Evolutionary conservation across 306 rosid genomes (phyloP), one percentile per base, ranked within the genome.

Genomic region (Vachellia collinsii): DNA sequence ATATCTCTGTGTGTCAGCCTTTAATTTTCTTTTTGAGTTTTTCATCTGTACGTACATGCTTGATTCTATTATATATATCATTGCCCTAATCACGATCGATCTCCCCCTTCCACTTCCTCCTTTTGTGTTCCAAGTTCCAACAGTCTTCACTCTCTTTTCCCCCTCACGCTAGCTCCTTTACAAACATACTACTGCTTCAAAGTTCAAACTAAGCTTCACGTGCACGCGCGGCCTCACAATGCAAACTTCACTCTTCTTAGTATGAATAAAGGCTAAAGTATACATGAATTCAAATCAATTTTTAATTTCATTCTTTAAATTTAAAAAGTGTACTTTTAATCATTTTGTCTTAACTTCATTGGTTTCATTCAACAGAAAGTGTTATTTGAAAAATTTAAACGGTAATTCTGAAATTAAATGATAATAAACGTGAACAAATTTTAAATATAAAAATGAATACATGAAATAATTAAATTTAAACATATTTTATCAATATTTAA

Each of bases 81-180:
- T 88, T 86, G 68, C 86, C 90, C 74, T 61, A 85, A 89, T 88
- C 86, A 89, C 91, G 16, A 58, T 23, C 65, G 5, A 56, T 22
- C 47, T 7, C 10, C 44, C 44, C 44, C 44, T 41, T 41, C 61
- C n/a, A 7, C 17, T 6, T 13, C 16, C 78, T 59, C 58, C 51
- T 79, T 72, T 76, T 74, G 65, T 77, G 69, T 74, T 74, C 3
- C 22, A 6, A 1, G 62, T 70, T 77, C 7, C 63, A n/a, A 3
- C 22, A 54, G 7, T 54, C 61, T 54, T 54, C 23, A 54, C 61
- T 54, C 23, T 53, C 23, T 19, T 13, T 25, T 29, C 38, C 38
- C 22, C 39, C 67, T 29, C 67, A 22, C 19, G 19, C 39, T 29
- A 29, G 34, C 1, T 11, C 38, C 67, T 22, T 61, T 19, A 29